Base-by-base conservation (phyloP, 805 yeast species). In the Candida chilensis region DNA sequence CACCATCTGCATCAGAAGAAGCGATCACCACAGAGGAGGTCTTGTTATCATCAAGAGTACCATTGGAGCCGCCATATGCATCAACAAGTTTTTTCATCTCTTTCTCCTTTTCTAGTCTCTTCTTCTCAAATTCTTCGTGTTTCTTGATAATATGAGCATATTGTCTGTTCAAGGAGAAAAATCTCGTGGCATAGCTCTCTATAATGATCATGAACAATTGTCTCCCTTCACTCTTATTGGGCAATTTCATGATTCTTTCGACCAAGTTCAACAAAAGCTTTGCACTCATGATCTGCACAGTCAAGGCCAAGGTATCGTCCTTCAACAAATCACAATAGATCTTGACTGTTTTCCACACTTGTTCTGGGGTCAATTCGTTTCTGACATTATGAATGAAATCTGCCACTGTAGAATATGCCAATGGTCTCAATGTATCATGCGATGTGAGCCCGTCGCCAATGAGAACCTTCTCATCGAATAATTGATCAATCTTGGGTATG, bases 241-340 rank as follows among this genome's bases (percentile, higher is more conserved):
- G 88, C 42, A 88, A 54, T 44, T 82, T 81, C 71, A 82, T 68
- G 24, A 92, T 81, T 27, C 94, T 64, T 41, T 94, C 98, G 14
- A 92, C 90, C 43, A 94, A 61, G 51, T 92, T 94, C 37, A 90
- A 55, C 19, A 92, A 56, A 19, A 92, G 61, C 54, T 88, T 90
- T 3, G 96, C 95, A 56, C 96, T 83, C 96, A 92, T 87, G 7
- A 88, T 83, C 52, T 94, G 97, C 21, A 88, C 95, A 5, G 94
- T 83, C 37, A 85, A 67, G 1, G 94, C 92, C 38, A 92, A 57
- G 0, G 88, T 61, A 38, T 74, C 76, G 48, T 94, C 97, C 41
- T 81, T 80, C 37, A 92, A 59, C 41, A 86, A 77, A 17, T 69
- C 71, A 45, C 95, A 80, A 47, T 86, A 92, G 33, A 85, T 79